Evolutionary conservation across 208 protist genomes (phyloP).

Genomic region (Acanthamoeba royreba): DNA sequence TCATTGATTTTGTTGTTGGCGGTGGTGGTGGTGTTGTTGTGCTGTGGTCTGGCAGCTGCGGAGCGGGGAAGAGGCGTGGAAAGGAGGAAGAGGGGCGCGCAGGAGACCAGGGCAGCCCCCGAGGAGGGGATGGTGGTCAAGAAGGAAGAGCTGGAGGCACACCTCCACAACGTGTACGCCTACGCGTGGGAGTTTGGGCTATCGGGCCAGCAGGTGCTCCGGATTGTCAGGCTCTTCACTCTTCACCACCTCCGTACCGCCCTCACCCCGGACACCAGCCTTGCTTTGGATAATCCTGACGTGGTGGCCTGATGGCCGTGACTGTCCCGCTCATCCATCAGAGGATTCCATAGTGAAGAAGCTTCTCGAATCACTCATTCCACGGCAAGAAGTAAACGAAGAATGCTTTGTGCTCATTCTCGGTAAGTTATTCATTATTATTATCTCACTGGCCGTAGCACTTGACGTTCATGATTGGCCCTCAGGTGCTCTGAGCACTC

Average conservation of each 20-base stretch:
- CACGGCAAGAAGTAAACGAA: not conserved
- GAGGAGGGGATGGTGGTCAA: not conserved
- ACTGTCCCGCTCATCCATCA: not conserved
- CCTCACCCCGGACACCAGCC: not conserved
- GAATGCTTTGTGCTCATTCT: not conserved
- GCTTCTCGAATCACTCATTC: not conserved
- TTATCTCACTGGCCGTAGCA: not conserved
- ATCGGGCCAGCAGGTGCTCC: not conserved
- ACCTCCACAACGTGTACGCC: not conserved
- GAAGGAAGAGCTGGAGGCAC: not conserved
- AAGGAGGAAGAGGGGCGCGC: not conserved
- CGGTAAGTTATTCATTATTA: not conserved
- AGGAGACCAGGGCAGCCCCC: not conserved
- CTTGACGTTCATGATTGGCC: not conserved
- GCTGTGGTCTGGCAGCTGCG: no score
- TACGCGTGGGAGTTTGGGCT: not conserved
- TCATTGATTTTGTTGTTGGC: no score
- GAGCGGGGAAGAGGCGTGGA: no score
- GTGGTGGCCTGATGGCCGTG: not conserved
- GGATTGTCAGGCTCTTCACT: not conserved
- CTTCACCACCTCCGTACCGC: not conserved
- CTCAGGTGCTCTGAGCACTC: not conserved
- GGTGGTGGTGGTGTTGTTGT: no score
- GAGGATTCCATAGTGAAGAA: not conserved
- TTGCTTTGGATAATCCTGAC: not conserved